Base-by-base conservation (phyloP, 1,284 basidiomycete genomes). In the Trametes versicolor region DNA sequence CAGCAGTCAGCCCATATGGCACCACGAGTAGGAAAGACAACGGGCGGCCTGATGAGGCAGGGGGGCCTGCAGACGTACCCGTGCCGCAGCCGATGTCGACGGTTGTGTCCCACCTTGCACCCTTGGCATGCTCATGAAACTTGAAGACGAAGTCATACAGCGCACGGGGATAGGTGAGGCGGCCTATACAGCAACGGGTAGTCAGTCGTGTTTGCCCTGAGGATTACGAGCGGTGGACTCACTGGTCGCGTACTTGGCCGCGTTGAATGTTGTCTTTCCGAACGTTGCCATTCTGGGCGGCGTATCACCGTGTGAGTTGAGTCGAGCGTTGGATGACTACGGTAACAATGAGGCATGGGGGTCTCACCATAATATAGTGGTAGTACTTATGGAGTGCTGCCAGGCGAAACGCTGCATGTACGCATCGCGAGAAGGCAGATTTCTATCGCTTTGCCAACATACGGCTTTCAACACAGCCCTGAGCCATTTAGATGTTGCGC, bases 41-140 rank as follows among this genome's bases (percentile, higher is more conserved):
- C n/a, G n/a, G n/a, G n/a, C n/a, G n/a, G n/a, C n/a, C n/a, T n/a
- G n/a, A n/a, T n/a, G n/a, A n/a, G n/a, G n/a, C n/a, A n/a, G n/a
- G n/a, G 29, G 29, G 8, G 8, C 8, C 29, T 32, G 29, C 32
- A 47, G 43, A 47, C 60, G 48, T 37, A 89, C 93, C 93, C 8
- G 93, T 94, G 36, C 94, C 94, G 77, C 94, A 96, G 1, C 94
- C 94, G 0, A 96, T 75, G 72, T 96, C 94, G 0, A 94, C 80
- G 0, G 89, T 91, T 23, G 77, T 79, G 21, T 85, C 81, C 84
- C 85, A 90, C 59, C 77, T 72, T 10, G 83, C 79, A 6, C 71
- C 73, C 8, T 72, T 68, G 7, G 76, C 76, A 34, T 75, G 74
- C 34, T 77, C 75, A 68, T 92, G 90, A 69, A 86, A 90, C 10